Evolutionary conservation across 768 basidiomycete species (phyloP).

Genomic region (Erythrobasidium yunnanense): DNA sequence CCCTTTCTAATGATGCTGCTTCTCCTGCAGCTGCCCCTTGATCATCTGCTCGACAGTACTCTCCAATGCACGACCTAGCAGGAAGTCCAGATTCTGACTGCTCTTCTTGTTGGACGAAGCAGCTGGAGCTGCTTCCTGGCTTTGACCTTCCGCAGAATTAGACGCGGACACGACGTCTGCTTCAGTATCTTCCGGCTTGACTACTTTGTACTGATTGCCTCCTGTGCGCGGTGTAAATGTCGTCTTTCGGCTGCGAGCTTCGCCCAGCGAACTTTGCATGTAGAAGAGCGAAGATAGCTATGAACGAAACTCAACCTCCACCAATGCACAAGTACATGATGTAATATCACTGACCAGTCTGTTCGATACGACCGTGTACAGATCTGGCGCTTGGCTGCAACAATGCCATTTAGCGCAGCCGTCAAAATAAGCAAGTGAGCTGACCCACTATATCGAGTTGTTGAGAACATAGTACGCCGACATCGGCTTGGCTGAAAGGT

Average conservation of each 20-base stretch:
- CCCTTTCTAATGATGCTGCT: too few species aligned
- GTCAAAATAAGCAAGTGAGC: background rate
- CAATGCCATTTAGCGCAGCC: background rate
- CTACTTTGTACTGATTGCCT: constrained; percentile 24
- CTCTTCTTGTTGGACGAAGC: background rate
- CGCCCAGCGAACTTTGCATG: constrained; percentile 8
- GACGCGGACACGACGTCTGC: background rate
- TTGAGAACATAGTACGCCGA: constrained; percentile 20
- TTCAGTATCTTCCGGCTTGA: background rate
- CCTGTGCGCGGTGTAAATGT: constrained; percentile 21
- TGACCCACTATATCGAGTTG: constrained; percentile 15
- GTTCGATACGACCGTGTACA: constrained; percentile 11
- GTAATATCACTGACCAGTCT: background rate
- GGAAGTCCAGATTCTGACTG: constrained; percentile 10
- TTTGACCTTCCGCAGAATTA: background rate
- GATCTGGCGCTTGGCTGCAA: constrained; percentile 19
- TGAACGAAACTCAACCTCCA: background rate
- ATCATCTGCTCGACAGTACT: constrained; percentile 11
- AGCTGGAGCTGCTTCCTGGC: background rate
- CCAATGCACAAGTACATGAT: background rate
- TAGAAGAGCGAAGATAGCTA: constrained; percentile 21
- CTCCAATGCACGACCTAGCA: constrained; percentile 18
- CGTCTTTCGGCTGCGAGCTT: constrained; percentile 6
- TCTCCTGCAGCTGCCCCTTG: too few species aligned
- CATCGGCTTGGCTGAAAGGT: constrained; percentile 1